Base-by-base conservation (phyloP, 2,329 filamentous ascomycete species). In the Penicillium sp. region DNA sequence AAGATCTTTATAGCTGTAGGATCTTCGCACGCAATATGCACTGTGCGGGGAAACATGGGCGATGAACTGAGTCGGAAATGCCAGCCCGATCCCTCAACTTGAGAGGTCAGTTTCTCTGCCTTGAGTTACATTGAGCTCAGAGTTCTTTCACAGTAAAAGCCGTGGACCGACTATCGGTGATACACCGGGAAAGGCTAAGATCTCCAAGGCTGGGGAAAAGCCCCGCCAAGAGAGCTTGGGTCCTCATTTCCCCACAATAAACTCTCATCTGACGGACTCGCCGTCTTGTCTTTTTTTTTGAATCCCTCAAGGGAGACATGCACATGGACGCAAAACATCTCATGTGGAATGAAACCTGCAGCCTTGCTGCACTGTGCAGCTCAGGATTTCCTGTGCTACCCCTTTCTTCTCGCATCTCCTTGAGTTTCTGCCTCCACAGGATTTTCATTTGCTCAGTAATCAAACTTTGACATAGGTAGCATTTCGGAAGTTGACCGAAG, bases 161-260 rank as follows among this genome's bases (percentile, higher is more conserved):
- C 27, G 38, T 50, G 30, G 52, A 58, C n/a, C 14, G 52, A 58
- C n/a, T 14, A 50, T 61, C 53, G 53, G 52, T 44, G 50, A 35
- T 42, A 56, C 45, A 55, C 32, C 41, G 44, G 35, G 46, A 40
- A 19, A 41, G 56, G 51, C 58, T 41, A 61, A 59, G 59, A 23
- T 46, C 4, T 14, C 23, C 23, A 23, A 5, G 18, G 10, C n/a
- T 9, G 11, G 55, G 56, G 53, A 44, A 48, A 38, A 38, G 34
- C 55, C 38, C 32, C 13, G 56, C 60, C 60, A 61, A 59, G 61
- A 40, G 54, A 61, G 60, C 61, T 63, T 63, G 55, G 52, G 47
- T 61, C 51, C 49, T 52, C 47, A 53, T 14, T 34, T 3, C 48
- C 18, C 47, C 36, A 34, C 18, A n/a, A 39, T 50, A 34, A 18